Percentiles rank a stretch among this genome's conserved stretches.
phyloP scores from a whole-genome alignment of 345 rosid species.

The Noccaea caerulescens region DNA sequence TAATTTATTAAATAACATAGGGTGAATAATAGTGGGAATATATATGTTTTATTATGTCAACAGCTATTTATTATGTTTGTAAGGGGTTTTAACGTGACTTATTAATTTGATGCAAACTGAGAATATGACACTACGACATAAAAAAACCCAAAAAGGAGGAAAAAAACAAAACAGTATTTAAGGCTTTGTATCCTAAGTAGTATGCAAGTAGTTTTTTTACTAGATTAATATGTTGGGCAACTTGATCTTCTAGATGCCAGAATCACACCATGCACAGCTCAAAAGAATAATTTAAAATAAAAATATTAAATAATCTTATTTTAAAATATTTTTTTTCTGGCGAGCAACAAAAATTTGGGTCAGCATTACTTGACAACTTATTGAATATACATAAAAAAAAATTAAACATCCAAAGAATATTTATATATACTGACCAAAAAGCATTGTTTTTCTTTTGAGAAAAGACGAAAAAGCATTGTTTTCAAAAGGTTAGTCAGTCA shows the following conservation, averaged over 20 bases:
- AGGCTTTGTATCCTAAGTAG: constrained; percentile 33
- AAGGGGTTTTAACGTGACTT: constrained; percentile 20
- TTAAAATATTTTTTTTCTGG: neutral
- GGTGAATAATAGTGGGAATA: too few relatives aligned
- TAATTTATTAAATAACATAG: too few relatives aligned
- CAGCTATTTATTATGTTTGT: constrained; percentile 29
- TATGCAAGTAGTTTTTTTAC: constrained; percentile 17
- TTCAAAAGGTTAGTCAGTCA: neutral
- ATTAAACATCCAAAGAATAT: neutral
- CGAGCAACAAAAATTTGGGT: neutral
- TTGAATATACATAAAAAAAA: neutral
- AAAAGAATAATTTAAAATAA: constrained; percentile 8
- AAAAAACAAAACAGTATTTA: constrained; percentile 26
- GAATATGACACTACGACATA: constrained; percentile 38
- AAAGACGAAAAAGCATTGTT: neutral
- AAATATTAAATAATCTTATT: constrained; percentile 1
- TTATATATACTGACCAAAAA: neutral
- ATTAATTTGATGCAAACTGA: constrained; percentile 35
- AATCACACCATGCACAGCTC: constrained; percentile 39
- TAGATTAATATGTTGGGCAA: constrained; percentile 39
- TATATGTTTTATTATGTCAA: constrained; percentile 21
- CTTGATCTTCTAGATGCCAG: constrained; percentile 41
- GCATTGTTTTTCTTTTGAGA: neutral
- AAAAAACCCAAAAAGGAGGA: neutral
- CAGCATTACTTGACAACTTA: constrained; percentile 6